These are phyloP conservation scores for Fusarium brachygibbosum DNA, from an alignment of 2,329 filamentous ascomycete genomes.

Conservation along the genomic window DNA sequence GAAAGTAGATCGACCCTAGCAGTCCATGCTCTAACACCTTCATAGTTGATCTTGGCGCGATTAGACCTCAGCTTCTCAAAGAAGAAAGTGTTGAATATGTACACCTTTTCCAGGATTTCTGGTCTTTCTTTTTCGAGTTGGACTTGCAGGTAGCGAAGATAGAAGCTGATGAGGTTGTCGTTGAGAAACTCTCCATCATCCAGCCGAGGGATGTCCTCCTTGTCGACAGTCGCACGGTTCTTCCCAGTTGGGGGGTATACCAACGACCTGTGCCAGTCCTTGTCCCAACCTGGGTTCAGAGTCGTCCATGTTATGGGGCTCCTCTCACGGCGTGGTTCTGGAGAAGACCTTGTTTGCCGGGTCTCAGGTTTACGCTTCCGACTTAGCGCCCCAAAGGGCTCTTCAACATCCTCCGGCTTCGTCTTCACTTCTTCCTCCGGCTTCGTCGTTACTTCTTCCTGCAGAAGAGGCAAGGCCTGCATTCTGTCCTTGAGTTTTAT, in stretches of 20 bases:
- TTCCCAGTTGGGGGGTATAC: slow-evolving; percentile 71
- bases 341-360: slow-evolving; percentile 46
- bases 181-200: slow-evolving; percentile 91
- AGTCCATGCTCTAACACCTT: slow-evolving; percentile 89
- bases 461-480: slow-evolving; percentile 14
- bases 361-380: slow-evolving; percentile 37
- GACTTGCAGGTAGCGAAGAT: slow-evolving; percentile 79
- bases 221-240: slow-evolving; percentile 75
- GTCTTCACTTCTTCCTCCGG: slow-evolving; percentile 1
- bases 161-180: slow-evolving; percentile 92
- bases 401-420: neutral
- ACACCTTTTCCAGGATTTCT: slow-evolving; percentile 73
- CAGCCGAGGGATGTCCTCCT: slow-evolving; percentile 79
- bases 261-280: slow-evolving; percentile 69
- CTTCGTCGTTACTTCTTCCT: slow-evolving; percentile 6
- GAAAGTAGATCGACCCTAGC: slow-evolving; percentile 84
- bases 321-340: slow-evolving; percentile 20
- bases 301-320: slow-evolving; percentile 62
- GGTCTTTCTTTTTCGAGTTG: slow-evolving; percentile 68
- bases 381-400: slow-evolving; percentile 4
- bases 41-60: slow-evolving; percentile 80
- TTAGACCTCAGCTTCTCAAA: slow-evolving; percentile 80
- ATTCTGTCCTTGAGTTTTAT: slow-evolving; percentile 50
- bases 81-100: slow-evolving; percentile 95
- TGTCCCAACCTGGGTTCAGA: slow-evolving; percentile 64